Evolutionary conservation across 176 grass and related monocot species (phyloP), one percentile per base, ranked within the genome.

Genomic region (Leersia perrieri): DNA sequence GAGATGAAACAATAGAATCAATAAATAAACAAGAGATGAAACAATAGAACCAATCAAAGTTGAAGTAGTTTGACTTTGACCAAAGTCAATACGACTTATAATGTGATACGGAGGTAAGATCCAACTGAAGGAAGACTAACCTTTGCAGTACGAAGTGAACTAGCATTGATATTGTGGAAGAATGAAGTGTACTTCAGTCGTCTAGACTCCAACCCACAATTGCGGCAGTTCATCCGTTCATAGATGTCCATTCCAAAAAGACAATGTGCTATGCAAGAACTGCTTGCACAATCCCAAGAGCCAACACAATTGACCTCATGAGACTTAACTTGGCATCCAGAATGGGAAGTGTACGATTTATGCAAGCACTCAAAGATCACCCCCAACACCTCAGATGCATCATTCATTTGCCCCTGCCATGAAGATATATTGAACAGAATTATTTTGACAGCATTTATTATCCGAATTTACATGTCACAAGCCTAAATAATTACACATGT

Each of bases 91-190:
- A n/a, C n/a, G n/a, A n/a, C n/a, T n/a, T n/a, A n/a, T n/a, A n/a
- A n/a, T n/a, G n/a, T n/a, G n/a, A n/a, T n/a, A n/a, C n/a, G n/a
- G n/a, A n/a, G n/a, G n/a, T 74, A 42, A 83, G 63, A 71, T 75
- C 79, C 65, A 60, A 84, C 42, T 47, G 18, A 65, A 74, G 15
- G 36, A 79, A 72, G 32, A 70, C 67, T 73, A 76, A 92, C 96
- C 93, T 99, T 95, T 34, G 89, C 73, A 63, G 84, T 93, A 78
- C 96, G 90, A 68, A 99, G 89, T 66, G 89, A 87, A 77, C 82
- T 95, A 81, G 96, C 96, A 93, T 99, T 99, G 69, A 99, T 91
- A 80, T 95, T 93, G 62, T 99, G 90, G 76, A 95, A 99, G 84
- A 95, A 99, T 63, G 96, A 95, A 63, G 92, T 93, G 83, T 95